Evolutionary conservation across 169 alveolate genomes (phyloP).

Genomic region (Plasmodium cynomolgi): DNA sequence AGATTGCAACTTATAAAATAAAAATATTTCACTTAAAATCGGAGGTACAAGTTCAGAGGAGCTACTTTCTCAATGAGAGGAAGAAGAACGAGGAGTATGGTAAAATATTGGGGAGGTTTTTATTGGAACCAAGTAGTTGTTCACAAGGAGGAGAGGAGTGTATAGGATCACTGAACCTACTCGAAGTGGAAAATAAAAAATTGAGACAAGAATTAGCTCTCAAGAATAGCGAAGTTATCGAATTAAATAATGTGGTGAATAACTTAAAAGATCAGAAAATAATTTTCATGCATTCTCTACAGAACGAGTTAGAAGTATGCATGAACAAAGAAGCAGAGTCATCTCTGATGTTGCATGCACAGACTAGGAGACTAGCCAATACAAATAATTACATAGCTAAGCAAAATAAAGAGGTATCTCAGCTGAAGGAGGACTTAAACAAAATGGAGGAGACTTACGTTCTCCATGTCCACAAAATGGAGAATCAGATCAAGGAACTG

Average conservation of each 20-base stretch:
- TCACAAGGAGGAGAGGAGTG: neutral
- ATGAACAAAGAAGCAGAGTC: slow-evolving; percentile 37
- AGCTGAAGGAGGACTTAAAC: neutral
- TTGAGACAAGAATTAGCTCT: slow-evolving; percentile 22
- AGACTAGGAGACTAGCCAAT: slow-evolving; percentile 19
- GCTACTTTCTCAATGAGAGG: slow-evolving; percentile 24
- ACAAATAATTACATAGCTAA: slow-evolving; percentile 19
- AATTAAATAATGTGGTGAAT: slow-evolving; percentile 21
- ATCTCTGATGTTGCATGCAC: slow-evolving; percentile 22
- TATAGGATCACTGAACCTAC: neutral
- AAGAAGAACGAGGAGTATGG: slow-evolving; percentile 49
- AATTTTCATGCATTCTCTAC: neutral
- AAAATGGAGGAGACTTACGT: slow-evolving; percentile 19
- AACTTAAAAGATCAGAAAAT: slow-evolving; percentile 20
- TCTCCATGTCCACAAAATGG: neutral
- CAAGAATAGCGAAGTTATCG: slow-evolving; percentile 18
- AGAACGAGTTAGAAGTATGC: slow-evolving; percentile 24
- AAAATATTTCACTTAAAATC: slow-evolving; percentile 5
- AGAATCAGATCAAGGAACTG: slow-evolving; percentile 4
- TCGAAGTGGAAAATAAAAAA: slow-evolving; percentile 20
- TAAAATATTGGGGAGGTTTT: neutral
- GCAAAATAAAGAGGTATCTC: neutral
- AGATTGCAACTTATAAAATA: slow-evolving; percentile 14
- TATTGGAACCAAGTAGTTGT: neutral
- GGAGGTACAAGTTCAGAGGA: slow-evolving; percentile 5